phyloP scores from a whole-genome alignment of 2,329 filamentous ascomycete genomes.

The Calonectria hawksworthii region DNA sequence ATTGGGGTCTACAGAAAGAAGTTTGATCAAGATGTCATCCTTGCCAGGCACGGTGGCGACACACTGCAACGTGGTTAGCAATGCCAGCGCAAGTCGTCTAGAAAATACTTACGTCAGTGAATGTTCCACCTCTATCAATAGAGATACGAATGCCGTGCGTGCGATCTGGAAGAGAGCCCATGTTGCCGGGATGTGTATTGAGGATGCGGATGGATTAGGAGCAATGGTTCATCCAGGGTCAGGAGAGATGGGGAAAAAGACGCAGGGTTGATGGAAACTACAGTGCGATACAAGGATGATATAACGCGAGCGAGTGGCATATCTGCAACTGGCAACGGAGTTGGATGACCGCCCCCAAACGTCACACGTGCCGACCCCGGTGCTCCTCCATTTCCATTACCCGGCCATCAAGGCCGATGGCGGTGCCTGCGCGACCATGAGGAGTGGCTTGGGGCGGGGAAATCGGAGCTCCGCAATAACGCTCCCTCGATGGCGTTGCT shows the following conservation, averaged over 20 bases:
- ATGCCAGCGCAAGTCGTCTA: no score
- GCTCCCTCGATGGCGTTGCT: neutral
- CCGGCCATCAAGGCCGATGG: neutral
- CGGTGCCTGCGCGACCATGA: neutral
- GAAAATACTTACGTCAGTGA: conserved; percentile 73
- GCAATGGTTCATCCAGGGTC: neutral
- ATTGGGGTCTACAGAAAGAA: conserved; percentile 87
- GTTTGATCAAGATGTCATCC: conserved; percentile 85
- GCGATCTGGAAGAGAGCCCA: conserved; percentile 27
- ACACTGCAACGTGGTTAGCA: conserved; percentile 57
- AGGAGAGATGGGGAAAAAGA: neutral
- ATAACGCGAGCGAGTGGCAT: neutral
- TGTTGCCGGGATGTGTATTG: conserved; percentile 1
- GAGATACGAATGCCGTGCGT: conserved; percentile 77
- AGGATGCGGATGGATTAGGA: neutral
- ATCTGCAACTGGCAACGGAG: neutral
- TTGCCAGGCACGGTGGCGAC: conserved; percentile 82
- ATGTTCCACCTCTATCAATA: conserved; percentile 86
- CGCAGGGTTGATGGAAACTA: neutral
- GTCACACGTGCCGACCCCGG: conserved; percentile 4
- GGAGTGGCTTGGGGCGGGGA: neutral
- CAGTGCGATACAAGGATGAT: conserved; percentile 6
- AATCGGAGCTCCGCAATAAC: neutral
- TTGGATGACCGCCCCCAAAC: neutral
- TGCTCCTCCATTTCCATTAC: neutral